These are phyloP conservation scores for Tuber calosporum DNA, from an alignment of 495 filamentous ascomycete species.

Conservation along the genomic window DNA sequence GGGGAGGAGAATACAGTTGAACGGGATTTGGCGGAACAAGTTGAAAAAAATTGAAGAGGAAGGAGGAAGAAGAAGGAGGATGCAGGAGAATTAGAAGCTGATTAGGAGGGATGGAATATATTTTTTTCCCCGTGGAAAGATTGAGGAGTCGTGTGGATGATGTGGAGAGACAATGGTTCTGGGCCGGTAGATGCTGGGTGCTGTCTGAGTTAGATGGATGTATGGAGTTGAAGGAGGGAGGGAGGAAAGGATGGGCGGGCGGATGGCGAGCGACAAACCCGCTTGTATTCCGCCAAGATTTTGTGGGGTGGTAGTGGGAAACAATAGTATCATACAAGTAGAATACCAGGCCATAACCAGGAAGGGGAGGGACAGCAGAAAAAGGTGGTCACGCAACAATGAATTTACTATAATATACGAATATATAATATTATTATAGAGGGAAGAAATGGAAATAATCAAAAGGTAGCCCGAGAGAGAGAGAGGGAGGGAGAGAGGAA, in stretches of 20 bases:
- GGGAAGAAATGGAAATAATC: neutral
- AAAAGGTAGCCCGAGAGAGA: neutral
- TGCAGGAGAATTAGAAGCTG: conserved; percentile 6
- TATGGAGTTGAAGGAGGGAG: conserved; percentile 9
- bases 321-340: neutral
- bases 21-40: neutral
- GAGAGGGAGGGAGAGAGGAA: too few species aligned
- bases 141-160: conserved; percentile 27
- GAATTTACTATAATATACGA: too few species aligned
- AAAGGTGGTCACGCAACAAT: neutral
- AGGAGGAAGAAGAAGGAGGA: conserved; percentile 2
- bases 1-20: neutral
- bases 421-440: too few species aligned
- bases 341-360: neutral
- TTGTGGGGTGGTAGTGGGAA: conserved; percentile 32
- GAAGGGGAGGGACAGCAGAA: neutral
- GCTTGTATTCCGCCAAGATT: conserved; percentile 28
- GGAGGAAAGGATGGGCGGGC: conserved; percentile 25
- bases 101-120: conserved; percentile 14
- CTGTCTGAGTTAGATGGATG: conserved; percentile 27
- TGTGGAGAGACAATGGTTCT: conserved; percentile 25
- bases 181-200: conserved; percentile 20
- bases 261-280: conserved; percentile 24
- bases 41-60: neutral
- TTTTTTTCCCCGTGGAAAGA: conserved; percentile 23